Percentiles rank a stretch among this genome's conserved stretches.
Conservation (phyloP, 768 basidiomycete species). For the Psilocybe sp. region DNA sequence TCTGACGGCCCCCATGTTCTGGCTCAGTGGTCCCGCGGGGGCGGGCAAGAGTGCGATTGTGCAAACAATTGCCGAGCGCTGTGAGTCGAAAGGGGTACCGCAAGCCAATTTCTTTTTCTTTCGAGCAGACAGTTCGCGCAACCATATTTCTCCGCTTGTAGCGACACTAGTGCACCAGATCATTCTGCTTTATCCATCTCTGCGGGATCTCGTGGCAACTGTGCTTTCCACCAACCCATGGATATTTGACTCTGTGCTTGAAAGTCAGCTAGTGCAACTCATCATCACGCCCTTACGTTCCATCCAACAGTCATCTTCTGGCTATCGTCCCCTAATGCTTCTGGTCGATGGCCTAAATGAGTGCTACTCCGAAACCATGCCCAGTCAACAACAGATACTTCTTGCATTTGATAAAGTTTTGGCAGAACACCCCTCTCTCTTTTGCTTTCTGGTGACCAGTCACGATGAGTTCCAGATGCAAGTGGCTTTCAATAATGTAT, state of each 20-base stretch:
- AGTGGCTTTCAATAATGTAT: neutral
- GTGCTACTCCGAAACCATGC: neutral
- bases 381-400: neutral
- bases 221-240: too few relatives aligned
- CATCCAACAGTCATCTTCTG: neutral
- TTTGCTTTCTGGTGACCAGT: slow-evolving; percentile 1
- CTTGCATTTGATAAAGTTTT: neutral
- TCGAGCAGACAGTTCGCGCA: neutral
- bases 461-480: neutral
- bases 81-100: too few relatives aligned
- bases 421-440: neutral
- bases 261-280: neutral
- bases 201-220: too few relatives aligned
- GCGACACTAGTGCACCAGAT: too few relatives aligned
- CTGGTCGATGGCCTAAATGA: slow-evolving; percentile 3
- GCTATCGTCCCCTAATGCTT: too few relatives aligned
- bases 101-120: neutral
- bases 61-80: neutral
- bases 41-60: slow-evolving; percentile 1
- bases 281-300: neutral
- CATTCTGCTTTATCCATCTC: too few relatives aligned
- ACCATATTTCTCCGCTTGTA: too few relatives aligned
- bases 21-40: slow-evolving; percentile 4
- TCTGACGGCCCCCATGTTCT: neutral
- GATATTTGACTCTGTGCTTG: neutral